phyloP scores from a whole-genome alignment of 208 protist species.

The Acanthamoeba triangularis region DNA sequence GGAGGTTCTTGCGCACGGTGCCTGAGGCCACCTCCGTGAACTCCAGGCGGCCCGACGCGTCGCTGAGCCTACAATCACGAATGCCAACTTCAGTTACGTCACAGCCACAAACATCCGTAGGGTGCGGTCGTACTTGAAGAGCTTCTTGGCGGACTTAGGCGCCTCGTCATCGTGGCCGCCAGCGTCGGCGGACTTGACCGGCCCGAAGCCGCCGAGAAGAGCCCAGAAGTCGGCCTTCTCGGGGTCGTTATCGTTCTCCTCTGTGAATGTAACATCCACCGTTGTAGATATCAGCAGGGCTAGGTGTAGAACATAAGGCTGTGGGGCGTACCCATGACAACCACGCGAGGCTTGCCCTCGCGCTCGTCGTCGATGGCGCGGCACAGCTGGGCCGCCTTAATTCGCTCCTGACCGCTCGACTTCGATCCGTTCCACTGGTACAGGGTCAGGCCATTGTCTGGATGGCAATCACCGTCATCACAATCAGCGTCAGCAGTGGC shows the following conservation, averaged over 20 bases:
- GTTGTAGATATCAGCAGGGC: too few species aligned
- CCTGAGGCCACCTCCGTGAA: slow-evolving; percentile 52
- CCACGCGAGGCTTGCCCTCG: slow-evolving; percentile 57
- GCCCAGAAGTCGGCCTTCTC: slow-evolving; percentile 49
- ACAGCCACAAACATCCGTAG: too few species aligned
- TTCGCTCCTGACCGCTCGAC: slow-evolving; percentile 75
- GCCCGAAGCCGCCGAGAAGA: slow-evolving; percentile 44
- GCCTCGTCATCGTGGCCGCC: not conserved
- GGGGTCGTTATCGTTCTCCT: not conserved
- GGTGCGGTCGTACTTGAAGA: slow-evolving; percentile 30
- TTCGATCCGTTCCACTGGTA: slow-evolving; percentile 87
- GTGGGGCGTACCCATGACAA: not conserved
- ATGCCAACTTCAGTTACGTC: too few species aligned
- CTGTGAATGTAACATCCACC: too few species aligned
- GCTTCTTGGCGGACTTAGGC: not conserved
- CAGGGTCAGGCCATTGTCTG: slow-evolving; percentile 84
- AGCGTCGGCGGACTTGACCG: not conserved
- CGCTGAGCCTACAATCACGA: not conserved
- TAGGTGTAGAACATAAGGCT: too few species aligned
- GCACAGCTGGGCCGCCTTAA: slow-evolving; percentile 81
- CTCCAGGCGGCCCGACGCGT: not conserved
- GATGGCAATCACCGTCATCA: too few species aligned
- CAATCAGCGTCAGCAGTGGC: too few species aligned
- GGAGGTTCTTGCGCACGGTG: not conserved
- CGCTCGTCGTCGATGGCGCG: slow-evolving; percentile 80